Conservation (phyloP, 768 basidiomycete genomes). For the Mycena olivaceomarginata region DNA sequence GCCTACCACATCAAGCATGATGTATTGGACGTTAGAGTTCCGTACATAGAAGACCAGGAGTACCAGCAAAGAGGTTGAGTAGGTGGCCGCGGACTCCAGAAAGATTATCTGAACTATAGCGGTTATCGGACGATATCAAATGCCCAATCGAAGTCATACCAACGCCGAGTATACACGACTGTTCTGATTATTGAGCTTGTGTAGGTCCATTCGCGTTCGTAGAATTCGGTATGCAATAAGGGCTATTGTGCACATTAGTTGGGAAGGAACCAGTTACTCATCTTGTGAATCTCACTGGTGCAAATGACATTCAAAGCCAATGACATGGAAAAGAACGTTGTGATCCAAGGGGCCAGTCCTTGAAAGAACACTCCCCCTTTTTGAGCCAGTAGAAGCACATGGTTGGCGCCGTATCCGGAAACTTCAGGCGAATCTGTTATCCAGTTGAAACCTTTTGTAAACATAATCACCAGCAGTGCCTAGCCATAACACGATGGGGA, state of each 20-base stretch:
- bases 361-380: background rate
- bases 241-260: background rate
- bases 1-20: slow-evolving; percentile 28
- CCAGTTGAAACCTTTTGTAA: background rate
- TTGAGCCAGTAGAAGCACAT: background rate
- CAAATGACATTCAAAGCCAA: slow-evolving; percentile 14
- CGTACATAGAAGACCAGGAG: slow-evolving; percentile 5
- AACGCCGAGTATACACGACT: slow-evolving; percentile 25
- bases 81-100: slow-evolving; percentile 36
- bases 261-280: no score
- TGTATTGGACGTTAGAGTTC: slow-evolving; percentile 20
- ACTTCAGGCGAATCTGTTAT: slow-evolving; percentile 20
- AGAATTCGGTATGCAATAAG: slow-evolving; percentile 37
- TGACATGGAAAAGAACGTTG: slow-evolving; percentile 19
- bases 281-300: slow-evolving; percentile 30
- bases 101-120: slow-evolving; percentile 21
- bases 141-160: slow-evolving; percentile 12
- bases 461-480: slow-evolving; percentile 2
- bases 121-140: no score
- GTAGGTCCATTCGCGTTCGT: slow-evolving; percentile 12
- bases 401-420: slow-evolving; percentile 18
- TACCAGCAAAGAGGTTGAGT: slow-evolving; percentile 19
- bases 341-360: background rate
- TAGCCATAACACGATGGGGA: slow-evolving; percentile 28
- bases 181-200: slow-evolving; percentile 3